Evolutionary conservation across 441 rosid species (phyloP).

Genomic region (Pelargonium australe): DNA sequence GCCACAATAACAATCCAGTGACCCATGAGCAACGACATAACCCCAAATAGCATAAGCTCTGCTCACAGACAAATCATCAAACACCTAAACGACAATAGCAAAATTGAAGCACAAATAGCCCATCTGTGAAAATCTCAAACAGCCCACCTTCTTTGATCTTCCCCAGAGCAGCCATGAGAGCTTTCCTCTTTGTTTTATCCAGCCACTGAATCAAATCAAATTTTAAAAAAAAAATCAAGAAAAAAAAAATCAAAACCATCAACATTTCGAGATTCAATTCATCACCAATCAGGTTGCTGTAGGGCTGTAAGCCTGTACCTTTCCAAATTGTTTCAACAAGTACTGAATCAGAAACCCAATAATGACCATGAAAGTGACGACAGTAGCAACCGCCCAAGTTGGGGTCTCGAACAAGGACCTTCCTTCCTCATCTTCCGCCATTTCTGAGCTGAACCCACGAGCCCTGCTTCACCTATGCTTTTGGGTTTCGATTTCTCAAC

Average conservation of each 20-base stretch:
- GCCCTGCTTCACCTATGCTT: no score
- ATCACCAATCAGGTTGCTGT: background rate
- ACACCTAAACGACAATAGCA: background rate
- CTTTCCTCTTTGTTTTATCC: background rate
- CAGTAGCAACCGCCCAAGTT: background rate
- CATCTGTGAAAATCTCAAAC: background rate
- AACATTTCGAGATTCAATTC: background rate
- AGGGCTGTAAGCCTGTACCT: no score
- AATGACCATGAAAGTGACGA: slow-evolving; percentile 1
- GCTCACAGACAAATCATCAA: slow-evolving; percentile 1
- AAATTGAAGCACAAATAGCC: background rate
- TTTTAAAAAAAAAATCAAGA: no score
- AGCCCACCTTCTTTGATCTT: slow-evolving; percentile 5
- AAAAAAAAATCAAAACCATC: background rate
- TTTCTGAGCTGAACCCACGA: background rate
- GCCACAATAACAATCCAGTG: slow-evolving; percentile 5
- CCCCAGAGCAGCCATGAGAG: slow-evolving; percentile 7
- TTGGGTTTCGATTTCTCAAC: no score
- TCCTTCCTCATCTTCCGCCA: background rate
- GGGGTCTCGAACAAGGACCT: background rate
- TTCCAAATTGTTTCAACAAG: background rate
- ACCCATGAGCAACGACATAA: background rate
- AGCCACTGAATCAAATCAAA: background rate
- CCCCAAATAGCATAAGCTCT: slow-evolving; percentile 4
- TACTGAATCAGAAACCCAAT: background rate